Percentiles rank a stretch among this genome's conserved stretches.
Evolutionary conservation across 2,329 filamentous ascomycete species (phyloP).

Genomic region (Teratosphaeria pseudoeucalypti): DNA sequence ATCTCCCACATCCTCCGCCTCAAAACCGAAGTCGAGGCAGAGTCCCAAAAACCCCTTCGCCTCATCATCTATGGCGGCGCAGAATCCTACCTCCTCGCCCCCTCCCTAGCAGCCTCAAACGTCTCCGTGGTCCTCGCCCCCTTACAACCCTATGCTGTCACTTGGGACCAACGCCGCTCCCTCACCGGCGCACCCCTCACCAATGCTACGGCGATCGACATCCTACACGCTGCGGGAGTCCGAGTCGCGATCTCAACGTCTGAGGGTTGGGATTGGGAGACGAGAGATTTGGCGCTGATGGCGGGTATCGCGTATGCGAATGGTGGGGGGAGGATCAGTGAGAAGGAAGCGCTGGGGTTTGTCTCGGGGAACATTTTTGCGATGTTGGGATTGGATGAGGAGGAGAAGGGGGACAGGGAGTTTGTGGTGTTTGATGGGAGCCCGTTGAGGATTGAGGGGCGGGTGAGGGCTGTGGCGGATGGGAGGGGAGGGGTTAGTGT

Average conservation of each 20-base stretch:
- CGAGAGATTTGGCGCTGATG: conserved; percentile 49
- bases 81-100: conserved; percentile 51
- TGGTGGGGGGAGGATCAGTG: conserved; percentile 42
- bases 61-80: conserved; percentile 52
- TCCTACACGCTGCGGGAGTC: conserved; percentile 49
- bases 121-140: conserved; percentile 53
- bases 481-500: conserved; percentile 25
- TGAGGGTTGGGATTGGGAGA: conserved; percentile 56
- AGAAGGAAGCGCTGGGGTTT: conserved; percentile 47
- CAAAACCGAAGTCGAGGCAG: conserved; percentile 46
- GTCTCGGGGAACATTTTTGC: conserved; percentile 48
- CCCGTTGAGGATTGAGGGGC: conserved; percentile 49
- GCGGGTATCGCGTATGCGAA: conserved; percentile 53
- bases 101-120: conserved; percentile 45
- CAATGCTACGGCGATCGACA: conserved; percentile 52
- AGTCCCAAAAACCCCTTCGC: conserved; percentile 29
- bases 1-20: conserved; percentile 51
- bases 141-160: conserved; percentile 43
- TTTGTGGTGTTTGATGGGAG: conserved; percentile 56
- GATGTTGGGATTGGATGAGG: conserved; percentile 41
- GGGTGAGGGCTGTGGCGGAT: conserved; percentile 45
- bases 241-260: conserved; percentile 47
- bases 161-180: conserved; percentile 53
- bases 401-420: conserved; percentile 19
- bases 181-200: conserved; percentile 56